phyloP scores from a whole-genome alignment of 257 asterid genomes.

The Scutellaria minor region DNA sequence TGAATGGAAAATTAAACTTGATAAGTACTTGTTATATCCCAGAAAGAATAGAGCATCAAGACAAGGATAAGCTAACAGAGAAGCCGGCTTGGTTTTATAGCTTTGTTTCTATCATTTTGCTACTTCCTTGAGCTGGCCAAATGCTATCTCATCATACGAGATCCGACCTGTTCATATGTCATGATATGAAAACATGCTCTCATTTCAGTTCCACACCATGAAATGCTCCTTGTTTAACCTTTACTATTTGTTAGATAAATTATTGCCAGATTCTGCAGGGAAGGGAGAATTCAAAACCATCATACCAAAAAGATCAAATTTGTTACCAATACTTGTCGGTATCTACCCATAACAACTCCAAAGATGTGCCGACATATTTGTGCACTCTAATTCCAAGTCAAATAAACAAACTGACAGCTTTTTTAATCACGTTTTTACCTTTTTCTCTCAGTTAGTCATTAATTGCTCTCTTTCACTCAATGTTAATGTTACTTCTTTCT shows the following conservation, averaged over 20 bases:
- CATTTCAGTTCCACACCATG: too few relatives aligned
- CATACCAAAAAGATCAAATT: not conserved
- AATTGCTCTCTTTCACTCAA: too few relatives aligned
- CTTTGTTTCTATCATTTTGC: not conserved
- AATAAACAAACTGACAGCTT: not conserved
- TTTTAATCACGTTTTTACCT: too few relatives aligned
- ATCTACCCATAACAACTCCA: not conserved
- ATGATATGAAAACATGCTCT: too few relatives aligned
- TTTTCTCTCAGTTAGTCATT: too few relatives aligned
- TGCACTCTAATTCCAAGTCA: not conserved
- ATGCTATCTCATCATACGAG: too few relatives aligned
- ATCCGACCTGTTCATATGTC: too few relatives aligned
- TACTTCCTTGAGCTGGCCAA: not conserved
- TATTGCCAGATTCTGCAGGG: not conserved
- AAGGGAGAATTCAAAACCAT: not conserved
- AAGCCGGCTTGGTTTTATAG: conserved; percentile 28
- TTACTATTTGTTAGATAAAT: too few relatives aligned
- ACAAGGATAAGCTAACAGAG: conserved; percentile 5
- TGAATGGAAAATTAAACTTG: not conserved
- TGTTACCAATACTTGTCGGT: not conserved
- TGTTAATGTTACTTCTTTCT: too few relatives aligned
- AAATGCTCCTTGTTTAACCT: too few relatives aligned
- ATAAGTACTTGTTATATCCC: not conserved
- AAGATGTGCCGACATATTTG: not conserved
- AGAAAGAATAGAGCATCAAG: not conserved